Evolutionary conservation across 208 protist species (phyloP).

Genomic region (Trypanosoma scelopori): DNA sequence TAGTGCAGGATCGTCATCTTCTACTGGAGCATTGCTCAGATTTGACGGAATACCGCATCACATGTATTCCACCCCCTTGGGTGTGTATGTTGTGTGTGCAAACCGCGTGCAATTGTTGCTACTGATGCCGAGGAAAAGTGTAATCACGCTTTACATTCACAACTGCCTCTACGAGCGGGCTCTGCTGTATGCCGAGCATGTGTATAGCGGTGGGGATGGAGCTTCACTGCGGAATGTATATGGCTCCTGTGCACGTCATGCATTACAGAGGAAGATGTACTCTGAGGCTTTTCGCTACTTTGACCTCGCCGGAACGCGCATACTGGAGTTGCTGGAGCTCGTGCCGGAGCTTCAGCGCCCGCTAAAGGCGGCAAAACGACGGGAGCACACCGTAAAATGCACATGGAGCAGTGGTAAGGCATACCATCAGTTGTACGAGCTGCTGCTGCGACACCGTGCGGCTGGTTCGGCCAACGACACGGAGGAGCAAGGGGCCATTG

Average conservation of each 20-base stretch:
- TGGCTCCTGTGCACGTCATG: slow-evolving; percentile 27
- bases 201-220: neutral
- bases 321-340: slow-evolving; percentile 18
- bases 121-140: slow-evolving; percentile 15
- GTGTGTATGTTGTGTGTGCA: neutral
- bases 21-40: neutral
- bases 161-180: slow-evolving; percentile 15
- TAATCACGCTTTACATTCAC: slow-evolving; percentile 7
- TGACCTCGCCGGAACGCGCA: slow-evolving; percentile 24
- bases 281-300: slow-evolving; percentile 31
- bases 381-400: neutral
- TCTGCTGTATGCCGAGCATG: slow-evolving; percentile 9
- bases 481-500: slow-evolving; percentile 16
- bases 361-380: neutral
- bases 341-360: slow-evolving; percentile 28
- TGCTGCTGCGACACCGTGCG: slow-evolving; percentile 7
- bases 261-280: slow-evolving; percentile 20
- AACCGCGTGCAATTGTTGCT: slow-evolving; percentile 9
- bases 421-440: slow-evolving; percentile 29
- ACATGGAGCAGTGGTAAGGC: slow-evolving; percentile 19
- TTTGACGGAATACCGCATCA: slow-evolving; percentile 5
- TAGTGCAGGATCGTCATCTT: slow-evolving; percentile 1
- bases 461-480: neutral
- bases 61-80: slow-evolving; percentile 1
- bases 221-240: slow-evolving; percentile 16